These are phyloP conservation scores for Manihot esculenta DNA, from an alignment of 441 rosid genomes.

Conservation along the genomic window DNA sequence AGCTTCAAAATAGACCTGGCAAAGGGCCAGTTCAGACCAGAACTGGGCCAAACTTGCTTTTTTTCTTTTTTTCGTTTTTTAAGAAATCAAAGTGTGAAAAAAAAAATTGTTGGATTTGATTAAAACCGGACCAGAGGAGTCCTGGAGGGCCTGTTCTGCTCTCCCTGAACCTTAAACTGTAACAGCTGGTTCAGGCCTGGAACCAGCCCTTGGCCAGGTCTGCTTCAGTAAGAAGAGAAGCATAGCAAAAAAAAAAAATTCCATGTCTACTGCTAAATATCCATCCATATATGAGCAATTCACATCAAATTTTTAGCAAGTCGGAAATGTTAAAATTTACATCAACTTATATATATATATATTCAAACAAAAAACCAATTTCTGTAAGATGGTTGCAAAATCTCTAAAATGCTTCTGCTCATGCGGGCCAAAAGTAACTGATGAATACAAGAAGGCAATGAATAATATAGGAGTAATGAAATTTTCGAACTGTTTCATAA, in stretches of 20 bases:
- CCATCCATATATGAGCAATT: not conserved
- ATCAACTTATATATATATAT: not conserved
- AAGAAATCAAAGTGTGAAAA: too few species aligned
- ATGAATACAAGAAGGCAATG: constrained; percentile 31
- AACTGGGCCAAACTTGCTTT: too few species aligned
- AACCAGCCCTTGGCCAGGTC: too few species aligned
- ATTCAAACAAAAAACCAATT: constrained; percentile 10
- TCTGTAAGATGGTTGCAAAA: constrained; percentile 8
- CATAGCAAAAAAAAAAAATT: constrained; percentile 1
- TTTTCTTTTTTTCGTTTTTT: too few species aligned
- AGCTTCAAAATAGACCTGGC: too few species aligned
- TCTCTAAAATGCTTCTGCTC: constrained; percentile 44
- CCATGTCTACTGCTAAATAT: not conserved
- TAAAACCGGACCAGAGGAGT: too few species aligned
- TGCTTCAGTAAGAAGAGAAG: not conserved
- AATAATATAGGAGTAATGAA: constrained; percentile 33
- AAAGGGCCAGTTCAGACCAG: too few species aligned
- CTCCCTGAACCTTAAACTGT: too few species aligned
- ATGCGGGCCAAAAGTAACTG: constrained; percentile 26
- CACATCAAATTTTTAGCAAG: not conserved
- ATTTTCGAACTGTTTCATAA: constrained; percentile 34
- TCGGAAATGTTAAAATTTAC: not conserved
- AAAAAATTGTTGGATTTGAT: too few species aligned
- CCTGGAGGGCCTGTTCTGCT: too few species aligned
- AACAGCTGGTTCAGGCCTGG: too few species aligned